phyloP scores from a whole-genome alignment of 805 yeast species.

The Maudiozyma pseudohumilis region DNA sequence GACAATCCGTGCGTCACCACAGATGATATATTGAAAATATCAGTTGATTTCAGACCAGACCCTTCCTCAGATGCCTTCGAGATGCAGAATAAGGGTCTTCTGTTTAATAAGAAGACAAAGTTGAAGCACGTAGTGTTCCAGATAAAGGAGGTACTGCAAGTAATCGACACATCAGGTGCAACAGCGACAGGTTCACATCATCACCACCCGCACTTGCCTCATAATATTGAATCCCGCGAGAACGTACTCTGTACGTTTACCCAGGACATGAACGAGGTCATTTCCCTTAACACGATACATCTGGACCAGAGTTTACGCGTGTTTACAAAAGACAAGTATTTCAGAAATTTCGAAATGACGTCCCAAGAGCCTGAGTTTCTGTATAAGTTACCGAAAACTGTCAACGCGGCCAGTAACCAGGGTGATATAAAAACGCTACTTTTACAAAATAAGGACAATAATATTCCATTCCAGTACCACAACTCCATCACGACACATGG shows the following conservation, averaged over 20 bases:
- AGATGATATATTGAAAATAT: constrained; percentile 36
- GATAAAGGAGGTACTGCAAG: constrained; percentile 44
- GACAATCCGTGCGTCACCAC: constrained; percentile 52
- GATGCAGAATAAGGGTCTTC: constrained; percentile 6
- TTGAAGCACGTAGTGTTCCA: constrained; percentile 40
- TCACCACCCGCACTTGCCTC: constrained; percentile 17
- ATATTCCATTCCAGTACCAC: constrained; percentile 33
- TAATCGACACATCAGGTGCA: constrained; percentile 32
- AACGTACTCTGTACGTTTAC: constrained; percentile 25
- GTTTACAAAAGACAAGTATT: constrained; percentile 20
- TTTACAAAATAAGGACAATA: constrained; percentile 23
- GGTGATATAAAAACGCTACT: constrained; percentile 15
- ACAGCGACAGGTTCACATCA: neutral
- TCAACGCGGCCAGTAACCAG: neutral
- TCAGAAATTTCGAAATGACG: constrained; percentile 26
- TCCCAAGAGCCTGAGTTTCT: constrained; percentile 24
- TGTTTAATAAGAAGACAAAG: constrained; percentile 28
- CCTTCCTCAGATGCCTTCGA: constrained; percentile 9
- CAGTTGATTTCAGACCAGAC: constrained; percentile 35
- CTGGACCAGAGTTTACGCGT: constrained; percentile 19
- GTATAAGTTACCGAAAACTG: constrained; percentile 12
- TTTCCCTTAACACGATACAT: constrained; percentile 24
- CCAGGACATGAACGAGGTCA: constrained; percentile 21
- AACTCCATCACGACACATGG: constrained; percentile 38
- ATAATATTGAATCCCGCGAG: constrained; percentile 33